Conservation (phyloP, 257 asterid species). For the Apocynum venetum region DNA sequence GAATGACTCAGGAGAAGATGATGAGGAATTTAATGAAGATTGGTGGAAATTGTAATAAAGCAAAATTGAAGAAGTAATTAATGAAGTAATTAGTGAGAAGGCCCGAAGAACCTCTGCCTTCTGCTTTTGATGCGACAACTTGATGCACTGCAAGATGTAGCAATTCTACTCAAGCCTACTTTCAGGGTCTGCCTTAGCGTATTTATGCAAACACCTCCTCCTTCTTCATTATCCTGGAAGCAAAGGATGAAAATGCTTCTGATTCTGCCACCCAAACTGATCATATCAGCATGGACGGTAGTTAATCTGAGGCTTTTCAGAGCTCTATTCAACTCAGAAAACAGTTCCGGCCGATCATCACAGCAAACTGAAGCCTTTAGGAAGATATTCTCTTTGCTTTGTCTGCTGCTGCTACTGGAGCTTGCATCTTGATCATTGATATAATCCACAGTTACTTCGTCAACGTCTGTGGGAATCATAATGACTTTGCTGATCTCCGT, state of each 20-base stretch:
- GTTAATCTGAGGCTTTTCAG: conserved; percentile 42
- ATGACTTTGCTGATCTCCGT: conserved; percentile 42
- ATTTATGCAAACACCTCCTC: conserved; percentile 10
- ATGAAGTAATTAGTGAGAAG: conserved; percentile 20
- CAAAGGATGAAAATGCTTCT: conserved; percentile 44
- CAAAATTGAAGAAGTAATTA: background rate
- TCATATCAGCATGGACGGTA: conserved; percentile 48
- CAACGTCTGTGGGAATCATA: conserved; percentile 58
- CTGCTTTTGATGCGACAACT: conserved; percentile 56
- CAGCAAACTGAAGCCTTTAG: conserved; percentile 64
- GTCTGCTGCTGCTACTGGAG: background rate
- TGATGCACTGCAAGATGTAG: conserved; percentile 34
- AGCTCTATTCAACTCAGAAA: conserved; percentile 54
- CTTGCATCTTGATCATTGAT: conserved; percentile 6
- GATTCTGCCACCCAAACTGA: conserved; percentile 66
- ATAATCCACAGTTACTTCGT: conserved; percentile 48
- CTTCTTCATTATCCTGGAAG: background rate
- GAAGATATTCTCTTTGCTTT: conserved; percentile 13
- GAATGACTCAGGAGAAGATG: background rate
- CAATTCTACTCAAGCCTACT: conserved; percentile 49
- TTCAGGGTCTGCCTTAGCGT: conserved; percentile 46
- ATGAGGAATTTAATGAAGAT: background rate
- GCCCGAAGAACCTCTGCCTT: conserved; percentile 79
- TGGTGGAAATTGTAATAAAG: background rate
- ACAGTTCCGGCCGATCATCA: conserved; percentile 66